Base-by-base conservation (phyloP, 192 early-diverging fungal genomes). In the Chytriomyces sp. region DNA sequence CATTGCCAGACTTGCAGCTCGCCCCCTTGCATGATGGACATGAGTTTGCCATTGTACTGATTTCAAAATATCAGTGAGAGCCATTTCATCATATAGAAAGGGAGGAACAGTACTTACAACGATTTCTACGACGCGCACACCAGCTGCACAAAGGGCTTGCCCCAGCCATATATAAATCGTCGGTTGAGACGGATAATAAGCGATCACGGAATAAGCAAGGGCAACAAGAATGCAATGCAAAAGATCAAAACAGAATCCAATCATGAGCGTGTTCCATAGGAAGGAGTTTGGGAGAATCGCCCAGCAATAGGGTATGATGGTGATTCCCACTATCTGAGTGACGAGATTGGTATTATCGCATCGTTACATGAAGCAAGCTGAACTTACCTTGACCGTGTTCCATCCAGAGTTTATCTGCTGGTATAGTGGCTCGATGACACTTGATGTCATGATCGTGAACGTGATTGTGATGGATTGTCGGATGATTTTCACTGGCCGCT, bases 251-350 rank as follows among this genome's bases (percentile, higher is more conserved):
- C 22, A 7, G 10, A 30, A 22, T 7, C 65, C 65, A 31, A 68
- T 14, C 65, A 68, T 26, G n/a, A 68, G 65, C 30, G 52, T 52
- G 32, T 68, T 22, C 65, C 65, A 68, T n/a, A 68, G 10, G n/a
- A 32, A 32, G 14, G 41, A 31, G n/a, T 4, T 22, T 17, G 65
- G 65, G n/a, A 68, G 52, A 33, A 68, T 59, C 52, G 36, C 1
- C 57, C 52, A 68, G 53, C 65, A 68, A 30, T 68, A 68, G 1
- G 65, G 65, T 14, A 68, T 68, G 8, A 49, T 33, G 6, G 65
- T 68, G 25, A 68, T 59, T 8, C 65, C 65, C 1, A 58, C 31
- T 22, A 58, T 32, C 56, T 58, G 56, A n/a, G n/a, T n/a, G n/a
- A n/a, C n/a, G n/a, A 22, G 44, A 49, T 49, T 22, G 22, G 44